Conservation (phyloP, 225 moss, liverwort and hornwort species). For the Sphagnum tenellum region DNA sequence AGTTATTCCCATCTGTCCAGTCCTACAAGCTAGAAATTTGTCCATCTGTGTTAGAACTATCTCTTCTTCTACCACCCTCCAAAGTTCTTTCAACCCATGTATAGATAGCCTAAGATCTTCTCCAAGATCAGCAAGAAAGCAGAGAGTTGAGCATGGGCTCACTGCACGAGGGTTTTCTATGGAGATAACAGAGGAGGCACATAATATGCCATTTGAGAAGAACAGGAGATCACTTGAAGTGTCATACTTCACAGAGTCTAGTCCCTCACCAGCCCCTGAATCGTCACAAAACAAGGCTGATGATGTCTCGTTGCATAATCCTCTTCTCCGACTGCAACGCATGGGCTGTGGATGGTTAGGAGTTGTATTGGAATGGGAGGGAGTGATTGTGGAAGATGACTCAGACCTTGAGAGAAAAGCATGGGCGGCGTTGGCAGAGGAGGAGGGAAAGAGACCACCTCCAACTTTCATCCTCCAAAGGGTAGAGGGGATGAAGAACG, state of each 20-base stretch:
- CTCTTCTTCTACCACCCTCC: slow-evolving; percentile 17
- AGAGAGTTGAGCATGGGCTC: slow-evolving; percentile 24
- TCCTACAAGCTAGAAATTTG: slow-evolving; percentile 7
- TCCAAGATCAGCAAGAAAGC: slow-evolving; percentile 3
- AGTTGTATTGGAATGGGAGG: slow-evolving; percentile 91
- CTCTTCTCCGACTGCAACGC: slow-evolving; percentile 72
- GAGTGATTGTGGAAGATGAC: slow-evolving; percentile 92
- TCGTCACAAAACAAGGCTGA: slow-evolving; percentile 60
- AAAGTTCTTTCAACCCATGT: slow-evolving; percentile 6
- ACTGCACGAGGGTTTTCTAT: slow-evolving; percentile 52
- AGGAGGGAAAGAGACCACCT: slow-evolving; percentile 79
- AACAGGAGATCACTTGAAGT: slow-evolving; percentile 57
- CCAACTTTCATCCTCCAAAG: slow-evolving; percentile 69
- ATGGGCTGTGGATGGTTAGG: slow-evolving; percentile 96
- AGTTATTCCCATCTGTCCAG: slow-evolving; percentile 5
- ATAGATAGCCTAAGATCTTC: slow-evolving; percentile 15
- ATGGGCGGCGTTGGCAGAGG: slow-evolving; percentile 88
- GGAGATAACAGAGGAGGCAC: slow-evolving; percentile 68
- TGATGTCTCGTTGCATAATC: slow-evolving; percentile 73
- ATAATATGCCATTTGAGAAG: slow-evolving; percentile 49
- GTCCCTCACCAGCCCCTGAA: slow-evolving; percentile 9
- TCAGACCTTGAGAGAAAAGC: slow-evolving; percentile 77
- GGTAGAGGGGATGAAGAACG: slow-evolving; percentile 99
- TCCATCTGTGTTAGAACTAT: slow-evolving; percentile 6
- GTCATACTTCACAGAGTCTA: slow-evolving; percentile 44